Base-by-base conservation (phyloP, 495 filamentous ascomycete genomes). In the Penicillium argentinense region DNA sequence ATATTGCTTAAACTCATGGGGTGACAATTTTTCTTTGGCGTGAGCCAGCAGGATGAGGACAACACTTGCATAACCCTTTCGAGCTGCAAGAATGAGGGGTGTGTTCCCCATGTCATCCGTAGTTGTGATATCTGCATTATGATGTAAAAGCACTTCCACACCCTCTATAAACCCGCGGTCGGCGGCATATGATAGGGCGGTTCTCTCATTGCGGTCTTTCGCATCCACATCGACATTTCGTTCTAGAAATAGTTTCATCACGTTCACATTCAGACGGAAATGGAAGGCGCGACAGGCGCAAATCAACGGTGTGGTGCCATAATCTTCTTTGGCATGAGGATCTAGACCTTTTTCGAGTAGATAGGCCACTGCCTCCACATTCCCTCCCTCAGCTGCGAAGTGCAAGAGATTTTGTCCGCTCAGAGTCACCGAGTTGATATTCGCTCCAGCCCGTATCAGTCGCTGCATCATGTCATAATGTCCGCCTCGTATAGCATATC, bases 361-460 rank as follows among this genome's bases (percentile, higher is more conserved):
- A 29, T 29, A 18, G 9, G 49, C 12, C 38, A 39, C 41, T 17
- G 42, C 29, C 12, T 6, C 1, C 1, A 25, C 22, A 14, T 47
- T 2, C 9, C 43, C 43, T 6, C 22, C 9, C 5, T 1, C 9
- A 7, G 34, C 38, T 4, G 49, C 49, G 28, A 29, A 41, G 36
- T 53, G 49, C 8, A 53, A 24, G 22, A 30, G 19, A 19, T 16
- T 45, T 23, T 29, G 23, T 2, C 37, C 36, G 11, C 11, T 7
- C 14, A 12, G 22, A 1, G n/a, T 37, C 2, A 9, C 26, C 1
- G n/a, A 37, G n/a, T 46, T 8, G 9, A 28, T 24, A 26, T 52
- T 30, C 4, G 49, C 42, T 18, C 37, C 42, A 29, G 49, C 49
- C 1, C 34, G 42, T 2, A 53, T 9, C 1, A 53, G 30, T 9